These are phyloP conservation scores for Tetrapisispora fleetii DNA, from an alignment of 805 yeast genomes.

Conservation along the genomic window DNA sequence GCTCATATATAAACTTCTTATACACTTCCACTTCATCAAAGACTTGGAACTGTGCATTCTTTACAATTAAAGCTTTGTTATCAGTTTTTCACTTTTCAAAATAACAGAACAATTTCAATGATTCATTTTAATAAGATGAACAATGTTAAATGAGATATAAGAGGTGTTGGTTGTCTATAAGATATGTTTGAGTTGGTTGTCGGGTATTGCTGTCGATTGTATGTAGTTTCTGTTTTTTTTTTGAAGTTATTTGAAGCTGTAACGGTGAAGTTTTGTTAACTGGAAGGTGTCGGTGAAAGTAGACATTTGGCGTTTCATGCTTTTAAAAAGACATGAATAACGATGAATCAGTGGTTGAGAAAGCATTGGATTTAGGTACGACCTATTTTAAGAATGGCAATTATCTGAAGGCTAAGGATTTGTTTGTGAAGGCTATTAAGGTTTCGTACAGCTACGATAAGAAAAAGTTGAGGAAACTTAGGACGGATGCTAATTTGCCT, in stretches of 20 bases:
- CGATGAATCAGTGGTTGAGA: conserved; percentile 16
- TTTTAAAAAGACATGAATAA: background rate
- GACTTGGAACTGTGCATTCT: too few species aligned
- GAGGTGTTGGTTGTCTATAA: too few species aligned
- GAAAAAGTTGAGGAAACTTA: conserved; percentile 8
- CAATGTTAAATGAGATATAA: too few species aligned
- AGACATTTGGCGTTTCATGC: background rate
- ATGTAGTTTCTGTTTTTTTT: background rate
- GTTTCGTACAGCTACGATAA: conserved; percentile 19
- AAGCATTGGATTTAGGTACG: conserved; percentile 22
- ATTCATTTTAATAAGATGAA: too few species aligned
- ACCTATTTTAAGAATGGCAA: conserved; percentile 19
- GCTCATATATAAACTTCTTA: too few species aligned
- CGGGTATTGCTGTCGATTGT: too few species aligned
- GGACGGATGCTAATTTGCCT: background rate
- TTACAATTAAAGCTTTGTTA: too few species aligned
- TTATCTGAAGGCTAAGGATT: conserved; percentile 17
- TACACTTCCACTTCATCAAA: too few species aligned
- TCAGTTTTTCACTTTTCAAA: too few species aligned
- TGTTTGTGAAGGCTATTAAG: conserved; percentile 22
- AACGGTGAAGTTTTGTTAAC: background rate
- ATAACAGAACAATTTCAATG: too few species aligned
- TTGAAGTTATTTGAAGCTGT: background rate
- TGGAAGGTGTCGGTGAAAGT: background rate
- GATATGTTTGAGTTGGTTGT: too few species aligned